phyloP scores from a whole-genome alignment of 2,329 filamentous ascomycete species.

The Graphilbum fragrans region DNA sequence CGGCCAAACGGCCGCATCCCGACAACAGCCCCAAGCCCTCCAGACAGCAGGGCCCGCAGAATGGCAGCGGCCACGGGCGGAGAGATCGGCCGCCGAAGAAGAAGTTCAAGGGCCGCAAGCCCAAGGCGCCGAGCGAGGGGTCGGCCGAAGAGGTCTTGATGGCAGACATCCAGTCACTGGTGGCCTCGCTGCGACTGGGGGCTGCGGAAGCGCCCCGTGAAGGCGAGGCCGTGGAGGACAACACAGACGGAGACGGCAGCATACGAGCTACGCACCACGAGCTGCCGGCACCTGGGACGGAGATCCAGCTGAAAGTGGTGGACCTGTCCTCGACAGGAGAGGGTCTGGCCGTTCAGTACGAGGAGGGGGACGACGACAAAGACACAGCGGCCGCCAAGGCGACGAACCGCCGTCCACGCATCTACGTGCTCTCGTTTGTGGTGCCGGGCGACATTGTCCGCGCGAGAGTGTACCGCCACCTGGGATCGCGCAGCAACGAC shows the following conservation, averaged over 20 bases:
- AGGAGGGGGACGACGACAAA: constrained; percentile 15
- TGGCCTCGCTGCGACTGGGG: constrained; percentile 26
- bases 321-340: constrained; percentile 87
- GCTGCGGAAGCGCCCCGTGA: constrained; percentile 8
- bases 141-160: constrained; percentile 56
- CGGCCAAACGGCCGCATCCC: constrained; percentile 5
- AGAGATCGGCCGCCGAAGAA: constrained; percentile 18
- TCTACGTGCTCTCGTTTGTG: constrained; percentile 83
- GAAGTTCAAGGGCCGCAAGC: constrained; percentile 45
- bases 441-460: constrained; percentile 73
- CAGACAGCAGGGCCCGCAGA: too few relatives aligned
- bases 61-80: constrained; percentile 3
- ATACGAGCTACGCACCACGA: constrained; percentile 10
- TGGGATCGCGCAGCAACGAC: constrained; percentile 18
- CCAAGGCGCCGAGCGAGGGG: constrained; percentile 42
- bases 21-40: constrained; percentile 1
- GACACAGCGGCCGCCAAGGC: constrained; percentile 37
- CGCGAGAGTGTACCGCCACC: constrained; percentile 68
- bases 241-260: constrained; percentile 5
- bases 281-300: constrained; percentile 34
- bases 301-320: constrained; percentile 71
- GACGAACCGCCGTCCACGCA: constrained; percentile 25
- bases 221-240: constrained; percentile 9
- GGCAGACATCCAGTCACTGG: constrained; percentile 46
- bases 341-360: constrained; percentile 58